phyloP scores from a whole-genome alignment of 805 yeast species.

The Ogataea trehalophila region DNA sequence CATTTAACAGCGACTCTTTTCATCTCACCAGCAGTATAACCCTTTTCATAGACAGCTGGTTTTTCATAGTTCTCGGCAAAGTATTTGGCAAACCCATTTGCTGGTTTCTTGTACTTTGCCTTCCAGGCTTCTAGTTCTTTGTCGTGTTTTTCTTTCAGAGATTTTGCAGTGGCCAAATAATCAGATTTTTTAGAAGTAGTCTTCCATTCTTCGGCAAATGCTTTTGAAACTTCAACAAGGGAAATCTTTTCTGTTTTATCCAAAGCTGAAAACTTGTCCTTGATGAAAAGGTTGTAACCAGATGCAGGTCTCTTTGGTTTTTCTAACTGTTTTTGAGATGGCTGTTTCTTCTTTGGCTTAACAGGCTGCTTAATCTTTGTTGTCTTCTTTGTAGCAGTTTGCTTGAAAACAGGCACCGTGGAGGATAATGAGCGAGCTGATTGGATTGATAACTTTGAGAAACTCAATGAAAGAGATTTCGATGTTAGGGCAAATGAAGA shows the following conservation, averaged over 20 bases:
- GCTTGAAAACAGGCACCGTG: constrained; percentile 10
- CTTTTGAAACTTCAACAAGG: constrained; percentile 5
- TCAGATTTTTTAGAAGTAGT: constrained; percentile 13
- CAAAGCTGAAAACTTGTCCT: constrained; percentile 9
- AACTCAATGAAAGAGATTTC: neutral
- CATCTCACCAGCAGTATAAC: constrained; percentile 13
- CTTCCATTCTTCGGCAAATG: constrained; percentile 20
- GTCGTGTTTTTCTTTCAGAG: constrained; percentile 7
- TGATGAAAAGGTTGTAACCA: constrained; percentile 14
- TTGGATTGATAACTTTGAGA: constrained; percentile 2
- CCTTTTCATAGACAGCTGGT: constrained; percentile 9
- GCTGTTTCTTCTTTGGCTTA: constrained; percentile 2
- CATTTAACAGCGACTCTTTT: constrained; percentile 18
- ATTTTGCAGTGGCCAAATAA: constrained; percentile 5
- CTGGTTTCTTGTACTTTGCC: constrained; percentile 17
- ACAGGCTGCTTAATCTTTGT: constrained; percentile 5
- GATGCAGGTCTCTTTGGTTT: constrained; percentile 21
- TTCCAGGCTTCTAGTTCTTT: constrained; percentile 21
- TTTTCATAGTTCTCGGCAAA: constrained; percentile 13
- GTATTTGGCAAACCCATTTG: constrained; percentile 21
- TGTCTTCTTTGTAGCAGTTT: constrained; percentile 7
- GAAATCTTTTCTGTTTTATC: constrained; percentile 2
- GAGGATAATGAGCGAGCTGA: constrained; percentile 7
- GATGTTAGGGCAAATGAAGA: too few species aligned
- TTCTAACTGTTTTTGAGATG: constrained; percentile 7